A percentile compares a stretch with the other conserved stretches of the same genome.
Evolutionary conservation across 2,329 filamentous ascomycete species (phyloP).

Genomic region (Coniosporium tulheliwenetii): DNA sequence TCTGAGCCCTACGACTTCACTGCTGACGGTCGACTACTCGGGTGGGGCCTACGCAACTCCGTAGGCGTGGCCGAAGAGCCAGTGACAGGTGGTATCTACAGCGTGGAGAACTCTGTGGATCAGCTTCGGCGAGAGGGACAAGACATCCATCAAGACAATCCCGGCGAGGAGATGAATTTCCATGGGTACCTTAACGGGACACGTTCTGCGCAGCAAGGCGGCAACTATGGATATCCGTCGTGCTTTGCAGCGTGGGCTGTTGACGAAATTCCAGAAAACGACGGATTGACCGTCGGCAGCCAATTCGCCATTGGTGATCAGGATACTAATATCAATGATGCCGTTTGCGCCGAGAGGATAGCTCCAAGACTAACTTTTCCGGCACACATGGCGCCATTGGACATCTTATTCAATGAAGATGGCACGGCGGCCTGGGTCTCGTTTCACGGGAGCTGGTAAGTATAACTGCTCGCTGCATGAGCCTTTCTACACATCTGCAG

Average conservation of each 20-base stretch:
- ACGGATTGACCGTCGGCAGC: constrained; percentile 25
- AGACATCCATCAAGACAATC: constrained; percentile 54
- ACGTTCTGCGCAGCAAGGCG: constrained; percentile 21
- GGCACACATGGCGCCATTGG: constrained; percentile 56
- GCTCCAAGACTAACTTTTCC: constrained; percentile 40
- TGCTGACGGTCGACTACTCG: constrained; percentile 33
- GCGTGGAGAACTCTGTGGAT: constrained; percentile 58
- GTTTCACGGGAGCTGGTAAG: constrained; percentile 56
- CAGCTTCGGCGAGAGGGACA: constrained; percentile 39
- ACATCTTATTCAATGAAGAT: constrained; percentile 50
- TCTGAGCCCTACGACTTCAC: constrained; percentile 28
- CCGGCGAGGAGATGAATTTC: constrained; percentile 60
- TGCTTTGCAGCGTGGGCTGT: constrained; percentile 54
- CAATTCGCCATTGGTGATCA: constrained; percentile 33
- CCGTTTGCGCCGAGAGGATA: constrained; percentile 24
- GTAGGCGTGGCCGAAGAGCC: constrained; percentile 55
- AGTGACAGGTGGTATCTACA: constrained; percentile 31
- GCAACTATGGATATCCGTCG: constrained; percentile 55
- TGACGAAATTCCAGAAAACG: constrained; percentile 29
- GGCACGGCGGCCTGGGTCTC: constrained; percentile 46
- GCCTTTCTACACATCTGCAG: constrained; percentile 1
- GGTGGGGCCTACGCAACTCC: constrained; percentile 60
- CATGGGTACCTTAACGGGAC: constrained; percentile 46
- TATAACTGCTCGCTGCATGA: not conserved
- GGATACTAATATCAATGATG: constrained; percentile 31